Evolutionary conservation across 140 eudicot species (phyloP).

Genomic region (Senecio squalidus): DNA sequence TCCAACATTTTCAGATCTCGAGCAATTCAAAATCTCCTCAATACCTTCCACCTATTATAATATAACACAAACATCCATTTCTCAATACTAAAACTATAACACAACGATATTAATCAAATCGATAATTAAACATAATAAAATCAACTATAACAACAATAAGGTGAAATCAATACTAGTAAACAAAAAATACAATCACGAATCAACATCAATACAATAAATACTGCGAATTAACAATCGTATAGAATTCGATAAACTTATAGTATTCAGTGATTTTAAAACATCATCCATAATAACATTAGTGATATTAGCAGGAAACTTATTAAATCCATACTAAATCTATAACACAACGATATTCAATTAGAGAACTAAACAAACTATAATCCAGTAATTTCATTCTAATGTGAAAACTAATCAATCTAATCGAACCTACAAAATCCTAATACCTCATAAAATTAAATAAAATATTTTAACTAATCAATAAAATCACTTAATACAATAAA

Average conservation of each 20-base stretch:
- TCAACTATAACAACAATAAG: background rate
- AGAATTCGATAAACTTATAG: slow-evolving; percentile 34
- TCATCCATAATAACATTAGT: slow-evolving; percentile 76
- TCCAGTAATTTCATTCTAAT: no score
- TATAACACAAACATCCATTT: background rate
- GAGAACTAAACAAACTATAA: no score
- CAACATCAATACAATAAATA: background rate
- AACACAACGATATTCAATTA: background rate
- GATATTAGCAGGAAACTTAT: slow-evolving; percentile 71
- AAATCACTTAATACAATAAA: background rate
- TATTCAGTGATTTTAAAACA: slow-evolving; percentile 52
- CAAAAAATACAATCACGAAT: background rate
- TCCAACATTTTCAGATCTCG: slow-evolving; percentile 25
- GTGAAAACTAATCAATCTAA: no score
- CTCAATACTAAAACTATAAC: background rate
- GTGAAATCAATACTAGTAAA: background rate
- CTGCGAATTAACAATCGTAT: background rate
- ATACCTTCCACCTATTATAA: slow-evolving; percentile 58
- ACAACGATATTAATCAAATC: no score
- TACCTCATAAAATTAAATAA: background rate
- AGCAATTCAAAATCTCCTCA: slow-evolving; percentile 41
- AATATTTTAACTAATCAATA: background rate
- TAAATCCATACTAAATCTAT: slow-evolving; percentile 18
- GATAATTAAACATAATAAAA: no score
- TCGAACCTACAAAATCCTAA: no score